A percentile compares a stretch with the other conserved stretches of the same genome.
Conservation (phyloP, 495 filamentous ascomycete genomes). For the Penicillium bovifimosum region DNA sequence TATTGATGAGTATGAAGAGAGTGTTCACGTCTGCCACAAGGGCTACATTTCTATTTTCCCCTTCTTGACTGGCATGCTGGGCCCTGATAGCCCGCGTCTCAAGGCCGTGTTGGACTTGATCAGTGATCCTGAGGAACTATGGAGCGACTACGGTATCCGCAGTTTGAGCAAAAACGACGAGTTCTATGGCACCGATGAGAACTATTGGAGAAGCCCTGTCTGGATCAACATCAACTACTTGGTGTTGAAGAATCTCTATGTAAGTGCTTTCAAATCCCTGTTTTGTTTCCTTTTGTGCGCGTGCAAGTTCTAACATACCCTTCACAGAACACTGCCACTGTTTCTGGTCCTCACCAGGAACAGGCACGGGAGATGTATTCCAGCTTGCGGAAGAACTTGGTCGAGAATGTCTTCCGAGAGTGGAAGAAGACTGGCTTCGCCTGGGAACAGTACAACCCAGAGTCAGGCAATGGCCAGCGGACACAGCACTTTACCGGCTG, state of each 20-base stretch:
- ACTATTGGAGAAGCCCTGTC: constrained; percentile 93
- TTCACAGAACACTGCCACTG: constrained; percentile 37
- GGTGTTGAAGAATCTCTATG: constrained; percentile 72
- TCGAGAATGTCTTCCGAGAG: constrained; percentile 78
- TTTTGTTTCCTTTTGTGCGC: constrained; percentile 1
- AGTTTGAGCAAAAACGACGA: constrained; percentile 80
- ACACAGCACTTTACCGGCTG: constrained; percentile 98
- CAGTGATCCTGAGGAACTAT: constrained; percentile 75
- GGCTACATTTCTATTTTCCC: constrained; percentile 94
- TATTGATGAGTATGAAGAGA: constrained; percentile 92
- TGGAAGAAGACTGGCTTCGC: constrained; percentile 94
- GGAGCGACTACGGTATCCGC: constrained; percentile 77
- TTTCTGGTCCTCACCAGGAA: constrained; percentile 60
- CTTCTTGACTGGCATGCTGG: constrained; percentile 76
- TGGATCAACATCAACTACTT: constrained; percentile 99
- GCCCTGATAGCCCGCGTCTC: constrained; percentile 64
- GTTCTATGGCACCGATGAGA: constrained; percentile 84
- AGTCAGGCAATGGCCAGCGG: constrained; percentile 84
- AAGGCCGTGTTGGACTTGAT: constrained; percentile 72
- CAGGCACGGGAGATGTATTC: constrained; percentile 71
- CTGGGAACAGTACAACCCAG: constrained; percentile 98
- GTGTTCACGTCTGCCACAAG: constrained; percentile 85
- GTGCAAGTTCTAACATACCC: background rate
- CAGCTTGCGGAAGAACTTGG: constrained; percentile 72
- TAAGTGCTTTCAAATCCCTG: constrained; percentile 46